Evolutionary conservation across 108 stramenopile genomes (phyloP), one percentile per base, ranked within the genome.

Genomic region (Fragilariopsis cylindrus): DNA sequence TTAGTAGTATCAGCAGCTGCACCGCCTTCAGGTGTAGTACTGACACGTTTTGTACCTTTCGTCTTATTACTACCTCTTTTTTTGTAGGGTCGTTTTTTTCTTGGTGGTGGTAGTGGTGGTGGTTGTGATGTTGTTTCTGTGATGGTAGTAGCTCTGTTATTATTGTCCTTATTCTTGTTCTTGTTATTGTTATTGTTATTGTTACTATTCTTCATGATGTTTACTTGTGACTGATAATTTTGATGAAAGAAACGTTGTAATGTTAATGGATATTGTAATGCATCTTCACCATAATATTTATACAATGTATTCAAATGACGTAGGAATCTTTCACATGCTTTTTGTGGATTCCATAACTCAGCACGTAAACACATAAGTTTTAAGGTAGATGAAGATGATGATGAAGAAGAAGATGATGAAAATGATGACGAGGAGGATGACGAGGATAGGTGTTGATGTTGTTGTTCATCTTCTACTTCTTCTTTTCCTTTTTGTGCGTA

Each of bases 251-350:
- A 30, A 43, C 40, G 46, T 5, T 63, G 43, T 42, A 63, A 45
- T 5, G 40, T 43, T n/a, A 63, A 44, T 7, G 62, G 62, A 16
- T 63, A 44, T 0, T 63, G 43, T 15, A 63, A n/a, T 8, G 39
- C 62, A 12, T 11, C 5, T n/a, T 63, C 62, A 15, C 62, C 62
- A 15, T 63, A 63, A 15, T 63, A 63, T 4, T 45, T 44, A 12
- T 63, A 8, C 7, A 63, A n/a, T 12, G 39, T 3, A 5, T 11
- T 63, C 13, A 63, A n/a, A 44, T 63, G 62, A n/a, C 16, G 43
- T 13, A 63, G 7, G 39, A 63, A 63, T 3, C 62, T 42, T 21
- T 41, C 43, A 44, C 62, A 63, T 42, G 62, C 62, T 15, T 45
- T 63, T 8, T 4, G 40, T 3, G 40, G 39, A 40, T 63, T 13